These are phyloP conservation scores for Dactylonectria estremocensis DNA, from an alignment of 2,329 filamentous ascomycete species.

Conservation along the genomic window DNA sequence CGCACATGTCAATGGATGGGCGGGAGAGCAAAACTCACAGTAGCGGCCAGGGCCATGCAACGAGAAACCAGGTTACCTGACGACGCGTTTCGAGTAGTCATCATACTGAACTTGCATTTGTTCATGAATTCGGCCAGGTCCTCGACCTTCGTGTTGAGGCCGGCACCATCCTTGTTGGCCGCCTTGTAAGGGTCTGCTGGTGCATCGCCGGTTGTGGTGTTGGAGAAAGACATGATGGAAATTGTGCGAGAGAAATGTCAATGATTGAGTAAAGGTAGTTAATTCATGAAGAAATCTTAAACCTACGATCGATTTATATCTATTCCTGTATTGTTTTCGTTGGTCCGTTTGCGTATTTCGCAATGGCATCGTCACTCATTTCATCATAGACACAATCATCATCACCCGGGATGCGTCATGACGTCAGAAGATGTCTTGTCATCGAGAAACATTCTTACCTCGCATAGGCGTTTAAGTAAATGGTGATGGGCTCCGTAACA, in stretches of 20 bases:
- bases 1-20: background rate
- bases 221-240: slow-evolving; percentile 63
- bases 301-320: slow-evolving; percentile 37
- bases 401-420: slow-evolving; percentile 25
- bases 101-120: slow-evolving; percentile 87
- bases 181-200: slow-evolving; percentile 84
- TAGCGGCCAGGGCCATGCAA: slow-evolving; percentile 87
- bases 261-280: too few species aligned
- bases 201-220: slow-evolving; percentile 73
- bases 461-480: background rate
- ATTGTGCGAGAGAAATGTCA: background rate
- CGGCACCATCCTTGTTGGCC: slow-evolving; percentile 75
- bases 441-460: slow-evolving; percentile 12
- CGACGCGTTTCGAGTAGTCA: slow-evolving; percentile 81
- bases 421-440: slow-evolving; percentile 30
- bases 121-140: slow-evolving; percentile 81
- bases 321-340: background rate
- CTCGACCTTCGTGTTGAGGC: slow-evolving; percentile 82
- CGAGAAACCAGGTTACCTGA: slow-evolving; percentile 81
- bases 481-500: too few species aligned
- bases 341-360: slow-evolving; percentile 32
- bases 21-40: slow-evolving; percentile 65
- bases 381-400: slow-evolving; percentile 47
- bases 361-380: slow-evolving; percentile 45
- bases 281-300: background rate